Percentiles rank a stretch among this genome's conserved stretches.
Evolutionary conservation across 306 rosid species (phyloP).

Genomic region (Canavalia ensiformis): DNA sequence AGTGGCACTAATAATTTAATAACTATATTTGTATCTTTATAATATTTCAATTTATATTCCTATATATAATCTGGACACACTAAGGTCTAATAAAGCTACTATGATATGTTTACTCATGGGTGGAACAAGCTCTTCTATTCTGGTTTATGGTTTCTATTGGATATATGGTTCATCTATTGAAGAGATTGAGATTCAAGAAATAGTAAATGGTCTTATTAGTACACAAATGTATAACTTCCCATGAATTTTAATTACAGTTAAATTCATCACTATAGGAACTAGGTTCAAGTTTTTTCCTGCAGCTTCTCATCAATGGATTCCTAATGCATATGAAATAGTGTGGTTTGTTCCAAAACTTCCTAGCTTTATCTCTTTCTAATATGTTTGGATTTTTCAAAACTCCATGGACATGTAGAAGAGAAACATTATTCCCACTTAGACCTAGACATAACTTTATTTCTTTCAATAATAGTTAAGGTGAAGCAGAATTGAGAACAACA

Average conservation of each 20-base stretch:
- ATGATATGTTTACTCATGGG: background rate
- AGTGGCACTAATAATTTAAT: no score
- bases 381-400: background rate
- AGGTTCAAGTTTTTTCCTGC: background rate
- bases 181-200: background rate
- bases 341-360: background rate
- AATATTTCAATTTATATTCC: no score
- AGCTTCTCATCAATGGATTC: background rate
- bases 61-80: no score
- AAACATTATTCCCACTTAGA: no score
- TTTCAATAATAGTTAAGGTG: slow-evolving; percentile 10
- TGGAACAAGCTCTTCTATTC: background rate
- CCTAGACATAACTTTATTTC: background rate
- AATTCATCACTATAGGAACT: background rate
- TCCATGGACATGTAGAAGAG: no score
- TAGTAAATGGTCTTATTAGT: background rate
- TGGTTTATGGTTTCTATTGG: background rate
- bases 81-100: background rate
- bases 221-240: slow-evolving; percentile 1
- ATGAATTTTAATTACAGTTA: background rate
- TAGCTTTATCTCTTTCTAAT: background rate
- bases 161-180: background rate
- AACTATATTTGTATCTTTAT: no score
- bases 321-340: no score
- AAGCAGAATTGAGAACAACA: background rate